Evolutionary conservation across 1,139 yeast species (phyloP), one percentile per base, ranked within the genome.

Genomic region (Yamadazyma oceani): DNA sequence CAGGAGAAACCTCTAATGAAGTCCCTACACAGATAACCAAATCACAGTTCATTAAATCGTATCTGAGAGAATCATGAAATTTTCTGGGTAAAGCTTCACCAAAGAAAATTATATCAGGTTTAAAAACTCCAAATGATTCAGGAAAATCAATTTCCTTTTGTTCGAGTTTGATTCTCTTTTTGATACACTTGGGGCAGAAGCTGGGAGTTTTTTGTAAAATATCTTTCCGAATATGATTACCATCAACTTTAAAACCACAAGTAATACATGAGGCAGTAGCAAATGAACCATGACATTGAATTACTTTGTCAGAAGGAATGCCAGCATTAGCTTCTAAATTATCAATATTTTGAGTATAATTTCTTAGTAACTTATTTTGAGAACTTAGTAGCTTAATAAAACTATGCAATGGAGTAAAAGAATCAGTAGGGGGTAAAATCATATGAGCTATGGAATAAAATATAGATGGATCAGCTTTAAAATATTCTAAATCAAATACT

Each of bases 241-340:
- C 97, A 2, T 79, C 77, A 4, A 84, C 78, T 52, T 75, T 66
- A 57, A 73, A 73, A 38, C 78, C 75, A 58, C 97, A 92, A 2
- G 94, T 83, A 26, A 83, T 74, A 58, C 97, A 92, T 2, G 92
- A 80, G 2, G 97, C 97, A 0, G 80, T 77, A 0, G 96, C 96
- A 63, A 92, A 90, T 2, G 96, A 88, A 1, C 98, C 98, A 60
- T 92, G 98, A 55, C 98, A 92, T 60, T 90, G 97, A 14, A 92
- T 85, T 40, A 88, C 60, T 51, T 81, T 83, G 3, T 83, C 89
- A 1, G 73, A 64, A 3, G 69, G 57, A 5, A 92, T 75, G 1
- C 97, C 97, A 0, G 89, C 96, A 51, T 80, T 80, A 16, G 82
- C 78, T 62, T 92, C 98, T 40, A 92, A 62, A 57, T 92, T 89